phyloP scores from a whole-genome alignment of 495 filamentous ascomycete genomes.

The Mytilinidion resinicola region DNA sequence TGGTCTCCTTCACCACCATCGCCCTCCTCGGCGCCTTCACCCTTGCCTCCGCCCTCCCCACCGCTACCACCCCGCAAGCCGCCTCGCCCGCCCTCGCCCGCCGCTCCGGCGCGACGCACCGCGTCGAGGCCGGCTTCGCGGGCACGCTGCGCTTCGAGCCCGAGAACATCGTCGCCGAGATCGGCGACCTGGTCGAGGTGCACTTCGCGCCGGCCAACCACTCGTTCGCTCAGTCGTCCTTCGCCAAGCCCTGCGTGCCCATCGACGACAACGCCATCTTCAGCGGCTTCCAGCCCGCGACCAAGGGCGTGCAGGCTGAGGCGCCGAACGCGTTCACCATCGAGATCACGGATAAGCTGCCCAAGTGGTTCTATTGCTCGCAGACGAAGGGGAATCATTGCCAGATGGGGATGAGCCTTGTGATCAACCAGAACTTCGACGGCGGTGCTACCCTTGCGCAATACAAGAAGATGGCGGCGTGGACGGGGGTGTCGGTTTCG shows the following conservation, averaged over 20 bases:
- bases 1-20: constrained; percentile 21
- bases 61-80: constrained; percentile 1
- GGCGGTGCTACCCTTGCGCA: constrained; percentile 14
- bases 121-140: constrained; percentile 21
- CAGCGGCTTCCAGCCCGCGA: constrained; percentile 25
- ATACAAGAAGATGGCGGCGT: constrained; percentile 16
- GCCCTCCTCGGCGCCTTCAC: constrained; percentile 5
- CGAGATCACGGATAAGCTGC: constrained; percentile 16
- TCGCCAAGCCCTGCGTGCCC: constrained; percentile 25
- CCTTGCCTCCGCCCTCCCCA: constrained; percentile 7
- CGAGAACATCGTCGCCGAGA: constrained; percentile 25
- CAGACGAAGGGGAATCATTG: constrained; percentile 23
- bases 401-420: constrained; percentile 25
- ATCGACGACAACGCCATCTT: constrained; percentile 17
- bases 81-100: not conserved
- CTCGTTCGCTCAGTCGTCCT: constrained; percentile 25
- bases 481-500: constrained; percentile 4
- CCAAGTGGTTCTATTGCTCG: constrained; percentile 27
- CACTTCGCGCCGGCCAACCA: constrained; percentile 30
- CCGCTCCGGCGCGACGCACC: constrained; percentile 12
- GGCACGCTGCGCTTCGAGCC: constrained; percentile 24
- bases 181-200: constrained; percentile 24
- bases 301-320: constrained; percentile 7
- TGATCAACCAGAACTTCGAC: constrained; percentile 30
- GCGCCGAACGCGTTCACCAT: constrained; percentile 20